Conservation (phyloP, 805 yeast genomes). For the Monosporozyma siamensis region DNA sequence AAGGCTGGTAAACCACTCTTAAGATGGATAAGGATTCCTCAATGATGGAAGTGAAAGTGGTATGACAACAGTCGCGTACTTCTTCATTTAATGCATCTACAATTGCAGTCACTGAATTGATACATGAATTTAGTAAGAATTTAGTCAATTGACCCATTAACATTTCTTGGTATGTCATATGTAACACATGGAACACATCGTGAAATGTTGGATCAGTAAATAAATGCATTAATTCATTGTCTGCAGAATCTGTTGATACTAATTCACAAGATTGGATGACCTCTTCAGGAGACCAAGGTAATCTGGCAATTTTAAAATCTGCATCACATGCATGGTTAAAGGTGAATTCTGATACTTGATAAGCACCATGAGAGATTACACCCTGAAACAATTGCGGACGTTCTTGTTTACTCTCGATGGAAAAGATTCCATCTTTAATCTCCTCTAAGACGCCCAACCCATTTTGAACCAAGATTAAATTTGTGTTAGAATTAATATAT, state of each 20-base stretch:
- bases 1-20: slow-evolving; percentile 18
- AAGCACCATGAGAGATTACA: slow-evolving; percentile 78
- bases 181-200: slow-evolving; percentile 22
- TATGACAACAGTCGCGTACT: slow-evolving; percentile 41
- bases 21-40: slow-evolving; percentile 30
- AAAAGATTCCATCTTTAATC: slow-evolving; percentile 48
- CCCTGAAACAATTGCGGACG: slow-evolving; percentile 61
- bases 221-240: slow-evolving; percentile 24
- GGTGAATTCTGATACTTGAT: slow-evolving; percentile 36
- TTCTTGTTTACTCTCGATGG: slow-evolving; percentile 28
- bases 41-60: slow-evolving; percentile 28
- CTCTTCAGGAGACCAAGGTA: slow-evolving; percentile 34
- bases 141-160: slow-evolving; percentile 62
- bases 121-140: slow-evolving; percentile 68
- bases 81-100: slow-evolving; percentile 74
- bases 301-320: slow-evolving; percentile 45
- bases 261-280: slow-evolving; percentile 16
- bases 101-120: slow-evolving; percentile 76
- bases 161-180: slow-evolving; percentile 38
- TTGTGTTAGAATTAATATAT: slow-evolving; percentile 43
- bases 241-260: slow-evolving; percentile 8
- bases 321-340: slow-evolving; percentile 65
- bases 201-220: slow-evolving; percentile 21
- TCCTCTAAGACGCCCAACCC: slow-evolving; percentile 76
- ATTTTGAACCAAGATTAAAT: slow-evolving; percentile 69